A percentile compares a stretch with the other conserved stretches of the same genome.
Evolutionary conservation across 768 basidiomycete genomes (phyloP).

Genomic region (Sporobolomyces pararoseus): DNA sequence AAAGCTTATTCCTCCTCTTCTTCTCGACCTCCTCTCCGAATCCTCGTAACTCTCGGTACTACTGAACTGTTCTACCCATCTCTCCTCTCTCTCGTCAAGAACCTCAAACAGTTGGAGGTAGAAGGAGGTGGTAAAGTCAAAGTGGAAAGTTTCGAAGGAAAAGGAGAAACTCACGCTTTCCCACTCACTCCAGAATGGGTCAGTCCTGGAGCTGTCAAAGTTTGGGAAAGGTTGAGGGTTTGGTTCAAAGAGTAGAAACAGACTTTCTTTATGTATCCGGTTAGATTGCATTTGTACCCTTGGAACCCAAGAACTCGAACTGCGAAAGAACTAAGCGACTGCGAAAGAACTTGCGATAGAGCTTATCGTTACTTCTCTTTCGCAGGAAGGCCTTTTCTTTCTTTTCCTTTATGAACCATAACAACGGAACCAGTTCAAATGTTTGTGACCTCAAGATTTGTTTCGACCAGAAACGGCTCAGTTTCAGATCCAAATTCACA

Average conservation of each 20-base stretch:
- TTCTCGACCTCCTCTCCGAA: constrained; percentile 11
- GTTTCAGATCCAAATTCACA: too few relatives aligned
- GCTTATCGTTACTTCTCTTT: too few relatives aligned
- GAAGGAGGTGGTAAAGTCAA: neutral
- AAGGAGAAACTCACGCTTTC: constrained; percentile 32
- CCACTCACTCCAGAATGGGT: constrained; percentile 37
- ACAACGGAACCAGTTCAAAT: too few relatives aligned
- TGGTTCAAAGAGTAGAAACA: constrained; percentile 9
- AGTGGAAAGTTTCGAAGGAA: neutral
- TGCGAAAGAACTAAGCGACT: too few relatives aligned
- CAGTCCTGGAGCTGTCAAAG: constrained; percentile 5
- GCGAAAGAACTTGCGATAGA: too few relatives aligned
- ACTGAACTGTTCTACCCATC: constrained; percentile 40
- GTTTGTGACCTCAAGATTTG: too few relatives aligned
- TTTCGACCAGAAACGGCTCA: too few relatives aligned
- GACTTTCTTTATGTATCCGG: too few relatives aligned
- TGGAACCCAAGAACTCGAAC: too few relatives aligned
- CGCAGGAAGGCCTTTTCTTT: too few relatives aligned
- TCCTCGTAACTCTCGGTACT: constrained; percentile 37
- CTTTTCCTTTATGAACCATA: too few relatives aligned
- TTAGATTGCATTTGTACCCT: neutral
- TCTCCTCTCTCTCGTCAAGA: constrained; percentile 15
- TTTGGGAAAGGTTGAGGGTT: constrained; percentile 2
- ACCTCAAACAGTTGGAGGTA: neutral
- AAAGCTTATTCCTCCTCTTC: neutral